These are phyloP conservation scores for Silene vulgaris DNA, from an alignment of 179 eudicot species.

Conservation along the genomic window DNA sequence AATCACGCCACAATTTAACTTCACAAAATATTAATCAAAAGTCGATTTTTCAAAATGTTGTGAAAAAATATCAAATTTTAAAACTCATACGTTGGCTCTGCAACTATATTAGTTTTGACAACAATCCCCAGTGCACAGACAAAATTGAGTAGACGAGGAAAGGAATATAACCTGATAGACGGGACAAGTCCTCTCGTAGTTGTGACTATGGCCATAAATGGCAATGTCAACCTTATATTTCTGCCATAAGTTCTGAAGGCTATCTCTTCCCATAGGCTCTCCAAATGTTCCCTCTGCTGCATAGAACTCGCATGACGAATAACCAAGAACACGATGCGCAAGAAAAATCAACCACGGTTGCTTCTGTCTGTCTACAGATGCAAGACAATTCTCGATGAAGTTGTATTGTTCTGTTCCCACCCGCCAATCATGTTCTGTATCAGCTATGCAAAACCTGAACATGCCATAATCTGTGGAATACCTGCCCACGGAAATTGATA, in stretches of 20 bases:
- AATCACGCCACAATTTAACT: background rate
- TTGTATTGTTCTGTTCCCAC: constrained; percentile 64
- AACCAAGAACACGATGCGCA: constrained; percentile 72
- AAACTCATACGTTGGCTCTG: no score
- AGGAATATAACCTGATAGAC: constrained; percentile 51
- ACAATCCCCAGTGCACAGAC: background rate
- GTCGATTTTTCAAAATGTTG: background rate
- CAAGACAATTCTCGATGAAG: constrained; percentile 67
- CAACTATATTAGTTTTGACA: background rate
- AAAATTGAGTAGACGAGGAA: background rate
- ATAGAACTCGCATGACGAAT: constrained; percentile 47
- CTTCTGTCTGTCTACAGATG: constrained; percentile 59
- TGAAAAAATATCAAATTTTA: background rate
- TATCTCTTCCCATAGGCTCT: constrained; percentile 87
- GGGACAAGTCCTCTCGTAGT: constrained; percentile 73
- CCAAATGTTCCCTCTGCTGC: constrained; percentile 56
- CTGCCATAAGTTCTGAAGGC: constrained; percentile 78
- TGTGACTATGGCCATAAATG: constrained; percentile 66
- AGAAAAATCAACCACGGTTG: constrained; percentile 75
- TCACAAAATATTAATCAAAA: background rate
- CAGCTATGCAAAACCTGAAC: constrained; percentile 75
- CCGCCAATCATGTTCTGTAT: constrained; percentile 77
- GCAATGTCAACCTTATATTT: constrained; percentile 81
- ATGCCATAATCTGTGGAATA: constrained; percentile 73
- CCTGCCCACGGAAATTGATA: constrained; percentile 24